Conservation (phyloP, 2,329 filamentous ascomycete species). For the Macrophomina pseudophaseolina region DNA sequence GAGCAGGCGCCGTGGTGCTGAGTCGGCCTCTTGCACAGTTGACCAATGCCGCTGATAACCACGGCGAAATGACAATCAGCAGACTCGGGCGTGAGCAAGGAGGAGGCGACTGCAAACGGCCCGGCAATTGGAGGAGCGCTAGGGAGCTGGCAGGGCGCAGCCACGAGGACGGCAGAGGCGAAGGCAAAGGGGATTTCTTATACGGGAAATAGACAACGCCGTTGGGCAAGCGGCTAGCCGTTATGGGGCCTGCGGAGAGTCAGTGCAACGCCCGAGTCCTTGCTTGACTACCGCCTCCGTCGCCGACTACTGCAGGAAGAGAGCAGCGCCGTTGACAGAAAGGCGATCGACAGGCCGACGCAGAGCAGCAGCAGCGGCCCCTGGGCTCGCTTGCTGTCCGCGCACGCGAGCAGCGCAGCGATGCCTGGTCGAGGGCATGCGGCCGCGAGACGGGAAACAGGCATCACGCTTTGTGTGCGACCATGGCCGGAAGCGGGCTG, state of each 20-base stretch:
- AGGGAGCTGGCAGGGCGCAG: neutral
- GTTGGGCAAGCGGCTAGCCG: constrained; percentile 4
- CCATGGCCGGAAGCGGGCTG: neutral
- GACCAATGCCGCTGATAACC: neutral
- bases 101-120: neutral
- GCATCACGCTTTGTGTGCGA: constrained; percentile 3
- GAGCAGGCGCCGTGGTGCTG: neutral
- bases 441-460: neutral
- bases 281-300: constrained; percentile 2
- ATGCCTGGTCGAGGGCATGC: neutral
- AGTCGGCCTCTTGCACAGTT: neutral
- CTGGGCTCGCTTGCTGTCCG: neutral
- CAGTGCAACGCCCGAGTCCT: constrained; percentile 14
- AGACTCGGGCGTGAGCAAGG: neutral
- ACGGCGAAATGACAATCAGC: neutral
- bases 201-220: neutral
- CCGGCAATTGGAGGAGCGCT: neutral
- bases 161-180: constrained; percentile 2
- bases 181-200: neutral
- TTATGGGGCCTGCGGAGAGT: constrained; percentile 15
- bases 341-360: neutral
- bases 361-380: neutral
- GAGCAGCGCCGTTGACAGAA: neutral
- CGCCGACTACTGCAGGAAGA: neutral
- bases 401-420: neutral